Evolutionary conservation across 176 grass and related monocot genomes (phyloP), one percentile per base, ranked within the genome.

Genomic region (Ampelocalamus luodianensis): DNA sequence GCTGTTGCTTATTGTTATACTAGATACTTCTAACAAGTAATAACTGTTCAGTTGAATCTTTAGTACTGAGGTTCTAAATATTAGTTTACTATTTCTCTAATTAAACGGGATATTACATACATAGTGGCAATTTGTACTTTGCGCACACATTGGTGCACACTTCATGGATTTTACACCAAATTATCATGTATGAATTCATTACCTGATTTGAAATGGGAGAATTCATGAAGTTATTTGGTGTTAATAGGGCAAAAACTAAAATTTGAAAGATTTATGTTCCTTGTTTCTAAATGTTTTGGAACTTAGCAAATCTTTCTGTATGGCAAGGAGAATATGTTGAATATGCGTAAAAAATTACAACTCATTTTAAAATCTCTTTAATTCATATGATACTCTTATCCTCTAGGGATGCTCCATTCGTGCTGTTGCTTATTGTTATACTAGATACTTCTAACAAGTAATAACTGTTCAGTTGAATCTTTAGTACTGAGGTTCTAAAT

Each of bases 341-440:
- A 56, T 9, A 56, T 56, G 20, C 7, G 3, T 7, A 22, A 9
- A 18, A 56, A n/a, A n/a, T 22, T 56, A 56, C 20, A 56, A 10
- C 18, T 56, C 20, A 3, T 9, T 55, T 56, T 56, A n/a, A 56
- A 56, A 56, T 22, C 2, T 9, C 7, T n/a, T n/a, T 7, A n/a
- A 22, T 56, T 22, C 54, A 56, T 87, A 46, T 49, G 34, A 3
- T 42, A 58, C 23, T 58, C 22, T 71, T 10, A 44, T 71, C 23
- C 23, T 59, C 32, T 36, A 46, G 51, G 22, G 40, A 27, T 32
- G 43, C 76, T 36, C 13, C 5, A 26, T 49, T 50, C 17, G 12
- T 85, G 13, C 29, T 87, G 15, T 65, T 75, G 71, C 43, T 65
- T 71, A 61, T 36, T 75, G 13, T 38, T 83, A 46, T 51, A 50